Base-by-base conservation (phyloP, 495 filamentous ascomycete species). In the Podospora conica region DNA sequence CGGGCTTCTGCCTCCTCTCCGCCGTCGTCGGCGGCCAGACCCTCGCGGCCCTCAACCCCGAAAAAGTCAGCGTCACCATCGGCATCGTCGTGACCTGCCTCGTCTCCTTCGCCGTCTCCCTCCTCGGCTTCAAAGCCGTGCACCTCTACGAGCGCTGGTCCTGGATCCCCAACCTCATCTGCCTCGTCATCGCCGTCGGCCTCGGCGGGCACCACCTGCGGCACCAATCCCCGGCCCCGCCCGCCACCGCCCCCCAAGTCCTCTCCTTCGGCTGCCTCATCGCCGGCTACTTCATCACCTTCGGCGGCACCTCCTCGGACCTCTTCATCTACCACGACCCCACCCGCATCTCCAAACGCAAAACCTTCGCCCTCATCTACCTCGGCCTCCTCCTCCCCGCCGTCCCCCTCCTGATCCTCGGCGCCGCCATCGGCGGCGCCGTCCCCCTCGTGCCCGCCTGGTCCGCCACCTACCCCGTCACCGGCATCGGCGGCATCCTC, bases 131-230 rank as follows among this genome's bases (percentile, higher is more conserved):
- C 69, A 76, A 76, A 20, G 76, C 81, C 20, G 71, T 86, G 55
- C 84, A 85, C 59, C 67, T 83, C 22, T 85, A 80, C 70, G 79
- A 84, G 70, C 81, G 84, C 12, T 86, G 80, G 79, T 79, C 79
- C 18, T 85, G 84, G 84, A 82, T 85, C 28, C 82, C 84, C 18
- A 81, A 79, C 22, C 74, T 85, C 2, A 71, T 85, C 20, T 75
- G 82, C 10, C 75, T 85, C 11, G 71, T 80, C 56, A 79, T 86
- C 25, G 73, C 81, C 15, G 79, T 82, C 21, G 83, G 81, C 31
- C 79, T 78, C 31, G 82, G 83, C 1, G 83, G 79, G 53, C 74
- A 79, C 62, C 66, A 80, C 62, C 70, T 84, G 53, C 65, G 73
- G 59, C 68, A 75, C 25, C 78, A 81, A 65, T 60, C 59, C n/a